Evolutionary conservation across 202 grass and related monocot species (phyloP).

Genomic region (Carex arenaria): DNA sequence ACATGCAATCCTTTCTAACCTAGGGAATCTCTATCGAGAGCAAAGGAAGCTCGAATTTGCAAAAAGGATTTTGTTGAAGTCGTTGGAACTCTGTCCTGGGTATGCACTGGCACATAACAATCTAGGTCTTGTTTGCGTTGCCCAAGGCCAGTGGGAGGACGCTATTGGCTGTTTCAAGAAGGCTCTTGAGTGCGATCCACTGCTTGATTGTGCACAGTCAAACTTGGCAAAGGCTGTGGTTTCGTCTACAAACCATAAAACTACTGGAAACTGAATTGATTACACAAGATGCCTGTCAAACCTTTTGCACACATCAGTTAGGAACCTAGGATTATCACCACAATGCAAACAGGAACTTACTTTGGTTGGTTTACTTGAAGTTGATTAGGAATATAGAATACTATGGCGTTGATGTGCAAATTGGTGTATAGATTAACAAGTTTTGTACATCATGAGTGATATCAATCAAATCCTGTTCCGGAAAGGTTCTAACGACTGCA

Average conservation of each 20-base stretch:
- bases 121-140: conserved; percentile 74
- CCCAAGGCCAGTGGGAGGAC: conserved; percentile 59
- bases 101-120: conserved; percentile 93
- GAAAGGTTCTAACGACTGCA: not conserved
- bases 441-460: not conserved
- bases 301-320: not conserved
- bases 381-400: not conserved
- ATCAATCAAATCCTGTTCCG: not conserved
- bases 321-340: not conserved
- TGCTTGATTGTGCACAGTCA: conserved; percentile 88
- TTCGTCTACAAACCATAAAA: conserved; percentile 45
- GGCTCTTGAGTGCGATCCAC: conserved; percentile 61
- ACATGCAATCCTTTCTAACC: conserved; percentile 80
- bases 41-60: conserved; percentile 76
- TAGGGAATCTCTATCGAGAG: conserved; percentile 86
- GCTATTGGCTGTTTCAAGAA: conserved; percentile 76
- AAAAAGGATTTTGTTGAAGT: conserved; percentile 63
- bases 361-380: not conserved
- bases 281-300: not conserved
- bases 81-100: conserved; percentile 83
- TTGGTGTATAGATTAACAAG: not conserved
- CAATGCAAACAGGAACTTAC: not conserved
- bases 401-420: not conserved
- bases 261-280: conserved; percentile 18
- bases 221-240: conserved; percentile 56